Evolutionary conservation across 352 stramenopile genomes (phyloP).

Genomic region (Plasmopara viticola): DNA sequence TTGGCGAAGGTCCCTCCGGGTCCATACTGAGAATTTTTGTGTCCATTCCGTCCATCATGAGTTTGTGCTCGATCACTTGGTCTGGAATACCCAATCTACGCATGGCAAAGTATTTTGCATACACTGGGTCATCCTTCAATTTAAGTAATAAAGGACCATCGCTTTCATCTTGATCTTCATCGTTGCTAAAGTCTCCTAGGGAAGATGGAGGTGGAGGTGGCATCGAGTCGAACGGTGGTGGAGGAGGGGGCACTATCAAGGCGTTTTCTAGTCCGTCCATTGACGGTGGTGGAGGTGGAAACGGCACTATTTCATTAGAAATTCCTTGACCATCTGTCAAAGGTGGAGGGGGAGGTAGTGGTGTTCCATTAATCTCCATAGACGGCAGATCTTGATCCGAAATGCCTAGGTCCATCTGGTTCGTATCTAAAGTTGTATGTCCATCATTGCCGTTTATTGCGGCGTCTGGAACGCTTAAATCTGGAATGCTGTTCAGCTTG

Average conservation of each 20-base stretch:
- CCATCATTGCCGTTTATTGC: slow-evolving; percentile 16
- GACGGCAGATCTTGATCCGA: slow-evolving; percentile 57
- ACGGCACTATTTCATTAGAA: slow-evolving; percentile 15
- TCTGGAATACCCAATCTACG: slow-evolving; percentile 62
- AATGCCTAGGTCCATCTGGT: slow-evolving; percentile 48
- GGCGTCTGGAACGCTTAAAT: slow-evolving; percentile 61
- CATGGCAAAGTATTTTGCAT: slow-evolving; percentile 86
- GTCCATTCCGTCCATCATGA: slow-evolving; percentile 74
- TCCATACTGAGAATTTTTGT: slow-evolving; percentile 70
- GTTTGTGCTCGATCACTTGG: slow-evolving; percentile 70
- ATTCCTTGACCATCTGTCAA: slow-evolving; percentile 18
- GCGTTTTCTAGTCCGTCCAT: slow-evolving; percentile 23
- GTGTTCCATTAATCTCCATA: slow-evolving; percentile 34
- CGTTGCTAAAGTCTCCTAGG: slow-evolving; percentile 25
- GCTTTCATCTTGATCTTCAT: slow-evolving; percentile 17
- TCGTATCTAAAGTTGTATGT: slow-evolving; percentile 7
- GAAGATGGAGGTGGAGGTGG: slow-evolving; percentile 25
- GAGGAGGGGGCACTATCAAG: slow-evolving; percentile 24
- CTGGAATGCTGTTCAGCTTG: slow-evolving; percentile 80
- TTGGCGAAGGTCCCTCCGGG: slow-evolving; percentile 68
- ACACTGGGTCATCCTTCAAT: slow-evolving; percentile 76
- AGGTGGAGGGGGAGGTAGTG: slow-evolving; percentile 45
- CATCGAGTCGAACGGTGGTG: slow-evolving; percentile 9
- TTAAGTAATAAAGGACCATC: slow-evolving; percentile 49
- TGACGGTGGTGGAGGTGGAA: slow-evolving; percentile 11